Evolutionary conservation across 805 yeast species (phyloP).

Genomic region (Ogataea wickerhamii): DNA sequence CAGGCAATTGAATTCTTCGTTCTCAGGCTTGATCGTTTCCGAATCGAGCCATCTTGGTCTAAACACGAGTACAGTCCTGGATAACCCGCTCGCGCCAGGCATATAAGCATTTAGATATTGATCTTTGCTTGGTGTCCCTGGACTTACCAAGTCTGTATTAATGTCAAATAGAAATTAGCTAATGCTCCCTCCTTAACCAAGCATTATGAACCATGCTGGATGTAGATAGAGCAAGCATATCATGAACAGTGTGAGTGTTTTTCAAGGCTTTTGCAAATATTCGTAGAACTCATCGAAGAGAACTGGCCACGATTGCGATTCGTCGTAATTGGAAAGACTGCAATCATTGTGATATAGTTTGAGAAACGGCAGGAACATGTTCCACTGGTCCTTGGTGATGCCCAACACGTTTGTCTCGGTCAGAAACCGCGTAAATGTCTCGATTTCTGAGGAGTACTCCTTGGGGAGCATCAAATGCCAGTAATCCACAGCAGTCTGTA

Average conservation of each 20-base stretch:
- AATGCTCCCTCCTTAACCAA: too few relatives aligned
- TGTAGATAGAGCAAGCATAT: too few relatives aligned
- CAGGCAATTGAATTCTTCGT: too few relatives aligned
- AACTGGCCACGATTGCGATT: conserved; percentile 88
- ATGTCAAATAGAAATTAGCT: neutral
- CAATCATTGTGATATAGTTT: conserved; percentile 51
- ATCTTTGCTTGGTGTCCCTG: too few relatives aligned
- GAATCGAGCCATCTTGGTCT: too few relatives aligned
- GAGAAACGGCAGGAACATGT: conserved; percentile 70
- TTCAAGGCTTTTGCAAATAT: conserved; percentile 25
- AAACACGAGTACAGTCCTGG: too few relatives aligned
- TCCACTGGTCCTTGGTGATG: conserved; percentile 78
- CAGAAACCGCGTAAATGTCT: conserved; percentile 60
- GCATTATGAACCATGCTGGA: too few relatives aligned
- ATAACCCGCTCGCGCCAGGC: too few relatives aligned
- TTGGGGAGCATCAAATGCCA: conserved; percentile 65
- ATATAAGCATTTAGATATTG: too few relatives aligned
- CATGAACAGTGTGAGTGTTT: neutral
- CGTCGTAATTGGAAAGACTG: conserved; percentile 58
- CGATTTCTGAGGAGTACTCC: conserved; percentile 29
- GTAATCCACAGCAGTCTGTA: conserved; percentile 65
- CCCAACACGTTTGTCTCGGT: conserved; percentile 38
- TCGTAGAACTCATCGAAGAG: conserved; percentile 82
- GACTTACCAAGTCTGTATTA: too few relatives aligned
- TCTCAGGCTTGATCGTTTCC: too few relatives aligned